These are phyloP conservation scores for Albugo laibachii DNA, from an alignment of 352 stramenopile species.

Conservation along the genomic window DNA sequence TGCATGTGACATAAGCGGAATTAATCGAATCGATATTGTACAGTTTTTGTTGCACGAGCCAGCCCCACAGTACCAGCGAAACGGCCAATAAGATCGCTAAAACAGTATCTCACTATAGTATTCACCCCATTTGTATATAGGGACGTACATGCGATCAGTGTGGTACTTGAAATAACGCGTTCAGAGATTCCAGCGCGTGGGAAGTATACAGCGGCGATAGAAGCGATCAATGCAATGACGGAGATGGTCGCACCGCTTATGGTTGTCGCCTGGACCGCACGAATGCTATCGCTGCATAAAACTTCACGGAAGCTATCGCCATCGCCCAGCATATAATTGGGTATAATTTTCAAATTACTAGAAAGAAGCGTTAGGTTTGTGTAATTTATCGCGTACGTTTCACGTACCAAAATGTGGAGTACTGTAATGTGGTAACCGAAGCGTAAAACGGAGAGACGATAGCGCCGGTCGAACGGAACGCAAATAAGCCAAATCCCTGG, in stretches of 20 bases:
- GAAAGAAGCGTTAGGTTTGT: neutral
- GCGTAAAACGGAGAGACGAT: constrained; percentile 65
- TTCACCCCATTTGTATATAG: neutral
- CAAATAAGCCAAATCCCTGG: constrained; percentile 63
- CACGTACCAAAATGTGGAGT: constrained; percentile 39
- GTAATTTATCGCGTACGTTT: neutral
- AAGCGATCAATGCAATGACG: constrained; percentile 31
- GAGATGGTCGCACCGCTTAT: constrained; percentile 34
- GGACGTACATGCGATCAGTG: constrained; percentile 53
- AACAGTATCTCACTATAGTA: neutral
- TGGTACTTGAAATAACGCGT: constrained; percentile 58
- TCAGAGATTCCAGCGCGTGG: constrained; percentile 54
- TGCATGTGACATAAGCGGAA: constrained; percentile 52
- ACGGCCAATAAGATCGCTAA: constrained; percentile 43
- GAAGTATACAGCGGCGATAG: constrained; percentile 54
- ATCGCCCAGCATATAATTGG: constrained; percentile 73
- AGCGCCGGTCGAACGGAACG: constrained; percentile 56
- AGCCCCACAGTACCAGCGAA: constrained; percentile 63
- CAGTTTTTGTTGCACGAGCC: constrained; percentile 48
- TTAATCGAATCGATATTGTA: constrained; percentile 67
- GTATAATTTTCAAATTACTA: constrained; percentile 14
- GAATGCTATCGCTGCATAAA: constrained; percentile 52
- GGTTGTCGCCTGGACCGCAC: constrained; percentile 41
- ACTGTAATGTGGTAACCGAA: constrained; percentile 55
- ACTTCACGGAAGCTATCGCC: constrained; percentile 46